Evolutionary conservation across 768 basidiomycete genomes (phyloP), one percentile per base, ranked within the genome.

Genomic region (Leccinum rimulosum): DNA sequence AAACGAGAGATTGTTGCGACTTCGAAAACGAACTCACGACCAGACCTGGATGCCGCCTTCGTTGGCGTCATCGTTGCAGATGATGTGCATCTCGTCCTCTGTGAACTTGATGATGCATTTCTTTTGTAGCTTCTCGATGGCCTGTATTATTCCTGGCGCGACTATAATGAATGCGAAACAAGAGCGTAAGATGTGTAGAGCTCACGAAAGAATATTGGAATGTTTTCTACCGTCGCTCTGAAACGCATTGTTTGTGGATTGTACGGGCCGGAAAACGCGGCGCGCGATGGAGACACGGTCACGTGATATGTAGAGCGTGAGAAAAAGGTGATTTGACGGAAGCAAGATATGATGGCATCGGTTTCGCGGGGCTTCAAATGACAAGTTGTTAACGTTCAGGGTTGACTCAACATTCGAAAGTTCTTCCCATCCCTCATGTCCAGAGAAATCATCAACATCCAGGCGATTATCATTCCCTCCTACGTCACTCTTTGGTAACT

Each of bases 31-130:
- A 74, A 19, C 84, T 56, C 56, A 85, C 84, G 83, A 82, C 93
- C 93, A 95, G 54, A 95, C 91, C 70, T 95, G 93, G 4, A 93
- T 85, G 3, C 91, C 91, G 1, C 89, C 91, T 65, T 92, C 90
- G 64, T 86, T 88, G 40, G 83, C 82, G 55, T 92, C 89, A 52
- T 79, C 83, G 58, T 88, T 87, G 77, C 93, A 95, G 56, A 95
- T 93, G 59, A 95, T 84, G 60, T 87, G 86, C 79, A 94, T 86
- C 38, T 83, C 84, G 14, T 77, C 78, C 66, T 88, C 85, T 0
- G 84, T 85, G 67, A 93, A 90, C 71, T 86, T 87, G 69, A 95
- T 84, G 57, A 91, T 85, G 64, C 89, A 93, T 78, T 80, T 86
- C 73, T 91, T 93, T 72, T 93, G 88, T 19, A 93, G 75, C 65